Conservation (phyloP, 1,284 basidiomycete species). For the Fomitopsis schrenkii region DNA sequence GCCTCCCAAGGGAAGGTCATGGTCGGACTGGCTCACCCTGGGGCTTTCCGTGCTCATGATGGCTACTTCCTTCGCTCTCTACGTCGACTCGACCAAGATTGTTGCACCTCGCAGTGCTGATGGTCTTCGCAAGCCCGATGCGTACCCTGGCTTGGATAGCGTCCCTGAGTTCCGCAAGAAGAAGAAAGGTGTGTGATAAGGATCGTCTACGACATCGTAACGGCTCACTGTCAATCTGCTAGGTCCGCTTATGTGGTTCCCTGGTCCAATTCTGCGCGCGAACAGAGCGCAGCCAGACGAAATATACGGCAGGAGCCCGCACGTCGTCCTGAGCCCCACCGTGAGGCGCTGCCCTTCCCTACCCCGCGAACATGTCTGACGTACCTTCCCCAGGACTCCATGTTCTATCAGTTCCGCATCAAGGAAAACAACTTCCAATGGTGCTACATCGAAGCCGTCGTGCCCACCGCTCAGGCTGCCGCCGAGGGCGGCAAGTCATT, state of each 20-base stretch:
- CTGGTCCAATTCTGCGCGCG: background rate
- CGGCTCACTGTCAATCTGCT: background rate
- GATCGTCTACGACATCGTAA: background rate
- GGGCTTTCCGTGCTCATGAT: background rate
- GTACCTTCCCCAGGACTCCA: background rate
- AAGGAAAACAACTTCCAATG: background rate
- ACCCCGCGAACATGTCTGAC: background rate
- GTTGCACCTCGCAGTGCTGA: background rate
- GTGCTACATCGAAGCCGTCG: conserved; percentile 3
- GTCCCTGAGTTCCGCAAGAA: background rate
- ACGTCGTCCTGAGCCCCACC: conserved; percentile 1
- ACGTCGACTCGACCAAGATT: background rate
- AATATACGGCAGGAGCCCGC: background rate
- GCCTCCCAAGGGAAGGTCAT: background rate
- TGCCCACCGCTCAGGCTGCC: background rate
- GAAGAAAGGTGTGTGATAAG: background rate
- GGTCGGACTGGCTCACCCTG: background rate
- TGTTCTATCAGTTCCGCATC: conserved; percentile 4
- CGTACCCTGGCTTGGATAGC: background rate
- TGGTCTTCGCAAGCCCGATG: conserved; percentile 4
- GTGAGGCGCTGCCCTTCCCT: background rate
- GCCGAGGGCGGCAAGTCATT: background rate
- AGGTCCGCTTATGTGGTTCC: conserved; percentile 2
- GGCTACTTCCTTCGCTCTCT: background rate
- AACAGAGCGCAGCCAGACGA: conserved; percentile 1